Evolutionary conservation across 805 yeast genomes (phyloP), one percentile per base, ranked within the genome.

Genomic region (Candida takata): DNA sequence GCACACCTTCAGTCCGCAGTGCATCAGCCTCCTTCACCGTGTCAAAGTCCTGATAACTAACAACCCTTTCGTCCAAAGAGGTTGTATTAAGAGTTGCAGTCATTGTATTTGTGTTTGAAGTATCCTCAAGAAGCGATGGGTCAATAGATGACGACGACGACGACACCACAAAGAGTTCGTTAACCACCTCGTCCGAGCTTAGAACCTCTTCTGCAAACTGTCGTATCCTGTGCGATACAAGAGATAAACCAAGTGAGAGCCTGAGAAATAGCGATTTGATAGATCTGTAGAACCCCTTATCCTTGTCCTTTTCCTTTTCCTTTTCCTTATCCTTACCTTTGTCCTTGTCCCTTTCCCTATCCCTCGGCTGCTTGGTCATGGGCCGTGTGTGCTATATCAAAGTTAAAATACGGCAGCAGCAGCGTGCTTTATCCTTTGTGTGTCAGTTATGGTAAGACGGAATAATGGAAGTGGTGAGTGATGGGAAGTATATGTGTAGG

Each of bases 171-270:
- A 77, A 77, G 10, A 77, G 54, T 27, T 71, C 74, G 33, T 66
- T 69, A 1, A 70, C 61, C 1, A 64, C 58, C 43, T 74, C 77
- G 58, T 72, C 75, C 4, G 70, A 62, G 14, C 64, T 60, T 27
- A 72, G 61, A 3, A 64, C 65, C 15, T 67, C 73, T 44, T 74
- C 77, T 3, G 78, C 66, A 1, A 74, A 41, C 7, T 63, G 49
- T 37, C 62, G 62, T 18, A 75, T 42, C 52, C 54, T 37, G 42
- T 52, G 38, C 41, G 55, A 41, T 49, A 65, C 43, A 34, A 55
- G 41, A 29, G 68, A 60, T 49, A 70, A 48, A 18, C 62, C 64
- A 12, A 58, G 37, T 1, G 69, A 58, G 8, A 73, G 48, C 35
- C 59, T 65, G 37, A 61, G 56, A 29, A 72, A 52, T 18, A 67